Percentiles rank a stretch among this genome's conserved stretches.
These are phyloP conservation scores for Plasmodium yoelii DNA, from an alignment of 169 alveolate genomes.

Conservation along the genomic window DNA sequence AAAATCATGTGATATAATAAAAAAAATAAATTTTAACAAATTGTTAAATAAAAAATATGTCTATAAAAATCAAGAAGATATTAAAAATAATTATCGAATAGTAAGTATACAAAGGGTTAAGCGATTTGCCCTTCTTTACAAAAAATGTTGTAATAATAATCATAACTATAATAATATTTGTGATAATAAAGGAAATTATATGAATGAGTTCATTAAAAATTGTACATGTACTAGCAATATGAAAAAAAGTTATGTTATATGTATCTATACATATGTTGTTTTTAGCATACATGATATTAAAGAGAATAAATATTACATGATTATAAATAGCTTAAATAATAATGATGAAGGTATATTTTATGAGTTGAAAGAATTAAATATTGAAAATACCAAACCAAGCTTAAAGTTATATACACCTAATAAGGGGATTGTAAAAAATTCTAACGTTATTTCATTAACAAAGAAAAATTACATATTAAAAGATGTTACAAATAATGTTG, in stretches of 20 bases:
- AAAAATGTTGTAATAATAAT: neutral
- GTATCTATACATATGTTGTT: constrained; percentile 16
- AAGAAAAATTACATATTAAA: constrained; percentile 1
- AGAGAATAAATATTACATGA: constrained; percentile 25
- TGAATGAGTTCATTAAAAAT: neutral
- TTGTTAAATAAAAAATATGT: constrained; percentile 6
- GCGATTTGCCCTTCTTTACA: constrained; percentile 38
- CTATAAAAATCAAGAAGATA: neutral
- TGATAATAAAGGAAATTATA: neutral
- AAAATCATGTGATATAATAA: neutral
- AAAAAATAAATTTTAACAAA: constrained; percentile 18
- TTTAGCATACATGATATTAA: constrained; percentile 32
- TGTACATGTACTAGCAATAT: no score
- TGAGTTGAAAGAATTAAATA: constrained; percentile 20
- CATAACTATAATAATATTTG: neutral
- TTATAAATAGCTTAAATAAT: constrained; percentile 8
- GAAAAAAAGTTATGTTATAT: constrained; percentile 6
- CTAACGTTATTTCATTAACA: constrained; percentile 19
- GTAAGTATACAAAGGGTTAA: constrained; percentile 16
- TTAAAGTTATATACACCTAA: neutral
- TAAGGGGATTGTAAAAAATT: constrained; percentile 7
- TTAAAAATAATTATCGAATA: constrained; percentile 6
- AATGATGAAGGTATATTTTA: constrained; percentile 15
- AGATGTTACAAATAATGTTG: neutral
- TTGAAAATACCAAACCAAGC: constrained; percentile 6